These are phyloP conservation scores for Mycena chlorophos DNA, from an alignment of 768 basidiomycete genomes.

Conservation along the genomic window DNA sequence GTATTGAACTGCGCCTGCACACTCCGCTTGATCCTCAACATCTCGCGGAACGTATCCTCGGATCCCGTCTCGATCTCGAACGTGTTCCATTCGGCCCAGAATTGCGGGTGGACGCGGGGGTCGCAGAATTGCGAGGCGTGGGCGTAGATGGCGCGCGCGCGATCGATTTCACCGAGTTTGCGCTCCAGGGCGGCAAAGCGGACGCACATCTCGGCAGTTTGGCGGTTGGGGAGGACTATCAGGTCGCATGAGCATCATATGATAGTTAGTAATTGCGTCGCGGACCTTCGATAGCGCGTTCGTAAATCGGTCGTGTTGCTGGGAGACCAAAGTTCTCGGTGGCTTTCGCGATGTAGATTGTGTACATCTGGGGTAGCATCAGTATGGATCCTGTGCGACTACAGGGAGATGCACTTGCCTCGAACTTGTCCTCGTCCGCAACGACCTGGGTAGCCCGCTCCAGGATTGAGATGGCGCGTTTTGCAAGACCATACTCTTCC, in stretches of 20 bases:
- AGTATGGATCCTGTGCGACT: conserved; percentile 4
- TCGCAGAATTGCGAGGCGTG: conserved; percentile 99
- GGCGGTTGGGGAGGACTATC: conserved; percentile 78
- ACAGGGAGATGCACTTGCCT: conserved; percentile 50
- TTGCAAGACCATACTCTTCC: conserved; percentile 93
- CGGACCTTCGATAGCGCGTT: conserved; percentile 81
- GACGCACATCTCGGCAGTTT: conserved; percentile 97
- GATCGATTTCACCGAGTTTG: conserved; percentile 98
- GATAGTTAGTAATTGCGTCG: not conserved
- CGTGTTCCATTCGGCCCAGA: conserved; percentile 96
- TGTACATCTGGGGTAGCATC: conserved; percentile 71
- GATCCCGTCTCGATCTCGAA: conserved; percentile 99
- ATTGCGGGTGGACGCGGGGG: conserved; percentile 84
- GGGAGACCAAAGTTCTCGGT: conserved; percentile 94
- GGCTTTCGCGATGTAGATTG: conserved; percentile 96
- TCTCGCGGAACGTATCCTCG: conserved; percentile 96
- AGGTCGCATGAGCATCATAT: not conserved
- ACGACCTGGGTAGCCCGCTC: conserved; percentile 90
- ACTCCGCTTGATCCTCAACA: conserved; percentile 94
- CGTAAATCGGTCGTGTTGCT: conserved; percentile 94
- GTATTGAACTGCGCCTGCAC: conserved; percentile 99
- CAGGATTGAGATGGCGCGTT: conserved; percentile 93
- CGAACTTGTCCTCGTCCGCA: conserved; percentile 89
- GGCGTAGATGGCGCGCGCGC: conserved; percentile 93
- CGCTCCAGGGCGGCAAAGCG: conserved; percentile 95